Base-by-base conservation (phyloP, 768 basidiomycete genomes). In the Boletus bicolor region DNA sequence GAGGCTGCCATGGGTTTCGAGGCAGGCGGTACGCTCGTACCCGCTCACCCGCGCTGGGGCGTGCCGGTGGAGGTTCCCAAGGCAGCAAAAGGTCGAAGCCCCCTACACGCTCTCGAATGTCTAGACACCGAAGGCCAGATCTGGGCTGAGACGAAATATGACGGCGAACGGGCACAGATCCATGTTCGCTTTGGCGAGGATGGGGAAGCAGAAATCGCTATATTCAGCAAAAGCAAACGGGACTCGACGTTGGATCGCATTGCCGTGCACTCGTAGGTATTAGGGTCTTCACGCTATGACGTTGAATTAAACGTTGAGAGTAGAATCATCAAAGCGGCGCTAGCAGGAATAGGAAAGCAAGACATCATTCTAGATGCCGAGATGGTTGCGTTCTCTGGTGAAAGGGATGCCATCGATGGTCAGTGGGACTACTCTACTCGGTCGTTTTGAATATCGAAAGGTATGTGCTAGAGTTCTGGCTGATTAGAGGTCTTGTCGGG, bases 81-180 rank as follows among this genome's bases (percentile, higher is more conserved):
- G 72, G 90, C 90, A 24, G 74, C 77, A 34, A 95, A 94, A 65
- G 92, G 87, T 3, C 77, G 80, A 49, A 76, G 82, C 4, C 82
- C 84, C 43, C 60, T 72, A 11, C 78, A 88, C 48, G 85, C 83
- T 17, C 69, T 90, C 44, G 73, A 77, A 11, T 70, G 67, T 28
- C 56, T 73, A 14, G 60, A 68, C 17, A 58, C 54, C 8, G 55
- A 61, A 12, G 54, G 56, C 26, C 49, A 52, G 43, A 76, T 93
- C 9, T 95, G 89, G 83, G 90, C 87, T 2, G 94, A 98, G 73
- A 93, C 86, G 0, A 98, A 98, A 70, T 95, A 95, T 68, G 94
- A 96, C 55, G 94, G 94, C 10, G 93, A 96, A 71, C 80, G 94
- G n/a, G 87, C 93, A 52, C 94, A 98, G 63, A 92, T 95, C 28